These are phyloP conservation scores for Boletus vinaceobasis DNA, from an alignment of 768 basidiomycete genomes.

Conservation along the genomic window DNA sequence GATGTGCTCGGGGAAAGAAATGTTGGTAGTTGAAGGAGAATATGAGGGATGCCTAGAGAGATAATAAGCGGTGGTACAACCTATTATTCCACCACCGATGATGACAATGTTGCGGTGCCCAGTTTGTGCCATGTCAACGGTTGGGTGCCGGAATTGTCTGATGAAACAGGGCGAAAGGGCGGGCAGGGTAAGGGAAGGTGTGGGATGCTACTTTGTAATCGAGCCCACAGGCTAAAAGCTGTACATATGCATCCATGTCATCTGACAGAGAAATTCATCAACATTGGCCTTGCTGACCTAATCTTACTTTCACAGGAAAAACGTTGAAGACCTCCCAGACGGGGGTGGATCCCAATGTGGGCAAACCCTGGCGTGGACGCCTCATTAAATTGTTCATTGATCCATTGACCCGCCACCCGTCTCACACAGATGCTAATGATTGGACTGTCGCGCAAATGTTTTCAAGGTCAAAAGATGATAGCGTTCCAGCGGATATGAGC, in stretches of 20 bases:
- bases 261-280: no score
- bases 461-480: neutral
- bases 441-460: neutral
- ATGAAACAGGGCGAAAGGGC: neutral
- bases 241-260: no score
- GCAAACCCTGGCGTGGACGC: neutral
- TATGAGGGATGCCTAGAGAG: slow-evolving; percentile 57
- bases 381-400: neutral
- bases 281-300: neutral
- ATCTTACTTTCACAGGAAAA: neutral
- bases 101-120: slow-evolving; percentile 53
- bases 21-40: slow-evolving; percentile 35
- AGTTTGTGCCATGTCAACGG: slow-evolving; percentile 14
- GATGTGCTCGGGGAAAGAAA: slow-evolving; percentile 69
- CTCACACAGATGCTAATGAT: neutral
- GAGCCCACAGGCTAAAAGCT: neutral
- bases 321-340: neutral
- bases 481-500: neutral
- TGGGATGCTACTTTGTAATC: neutral
- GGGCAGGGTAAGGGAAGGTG: no score
- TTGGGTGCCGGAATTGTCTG: neutral
- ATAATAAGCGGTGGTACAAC: slow-evolving; percentile 81
- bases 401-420: neutral
- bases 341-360: slow-evolving; percentile 1
- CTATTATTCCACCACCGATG: slow-evolving; percentile 85